Percentiles rank a stretch among this genome's conserved stretches.
Conservation (phyloP, 805 yeast species). For the Lipomyces yamanashiensis region DNA sequence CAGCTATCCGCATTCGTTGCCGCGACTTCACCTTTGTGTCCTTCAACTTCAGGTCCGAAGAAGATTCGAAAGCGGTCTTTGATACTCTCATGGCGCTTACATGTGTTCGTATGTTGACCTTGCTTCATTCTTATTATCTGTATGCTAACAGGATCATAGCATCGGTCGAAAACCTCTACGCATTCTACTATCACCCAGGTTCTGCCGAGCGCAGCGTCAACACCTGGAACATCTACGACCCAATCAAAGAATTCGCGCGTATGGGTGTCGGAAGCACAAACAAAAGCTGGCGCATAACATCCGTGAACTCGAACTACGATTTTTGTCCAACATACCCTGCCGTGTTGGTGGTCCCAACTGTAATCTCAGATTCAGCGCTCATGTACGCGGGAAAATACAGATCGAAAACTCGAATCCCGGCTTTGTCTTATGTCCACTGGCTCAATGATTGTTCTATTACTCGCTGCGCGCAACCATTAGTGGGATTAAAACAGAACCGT, state of each 20-base stretch:
- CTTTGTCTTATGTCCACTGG: constrained; percentile 73
- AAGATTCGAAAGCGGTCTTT: constrained; percentile 69
- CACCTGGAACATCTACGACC: constrained; percentile 76
- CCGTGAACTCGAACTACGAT: constrained; percentile 58
- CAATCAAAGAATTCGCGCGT: constrained; percentile 67
- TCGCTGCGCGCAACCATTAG: constrained; percentile 90
- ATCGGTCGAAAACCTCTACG: constrained; percentile 66
- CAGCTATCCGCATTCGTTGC: constrained; percentile 72
- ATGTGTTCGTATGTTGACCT: constrained; percentile 45
- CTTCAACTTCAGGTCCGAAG: constrained; percentile 67
- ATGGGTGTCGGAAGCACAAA: constrained; percentile 57
- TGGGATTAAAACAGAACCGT: constrained; percentile 84
- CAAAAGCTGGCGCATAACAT: constrained; percentile 69
- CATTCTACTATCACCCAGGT: constrained; percentile 80
- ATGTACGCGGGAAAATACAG: constrained; percentile 84
- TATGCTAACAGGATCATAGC: constrained; percentile 34
- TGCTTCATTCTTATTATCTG: background rate
- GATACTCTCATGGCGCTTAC: constrained; percentile 72
- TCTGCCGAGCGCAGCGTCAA: constrained; percentile 63
- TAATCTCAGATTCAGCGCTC: constrained; percentile 79
- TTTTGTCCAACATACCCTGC: constrained; percentile 80
- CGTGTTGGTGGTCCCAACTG: constrained; percentile 67
- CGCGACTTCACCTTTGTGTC: constrained; percentile 84
- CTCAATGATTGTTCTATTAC: constrained; percentile 69
- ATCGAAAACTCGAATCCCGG: constrained; percentile 84